A percentile compares a stretch with the other conserved stretches of the same genome.
phyloP scores from a whole-genome alignment of 2,329 filamentous ascomycete genomes.

The Arthrobotrys entomopaga region DNA sequence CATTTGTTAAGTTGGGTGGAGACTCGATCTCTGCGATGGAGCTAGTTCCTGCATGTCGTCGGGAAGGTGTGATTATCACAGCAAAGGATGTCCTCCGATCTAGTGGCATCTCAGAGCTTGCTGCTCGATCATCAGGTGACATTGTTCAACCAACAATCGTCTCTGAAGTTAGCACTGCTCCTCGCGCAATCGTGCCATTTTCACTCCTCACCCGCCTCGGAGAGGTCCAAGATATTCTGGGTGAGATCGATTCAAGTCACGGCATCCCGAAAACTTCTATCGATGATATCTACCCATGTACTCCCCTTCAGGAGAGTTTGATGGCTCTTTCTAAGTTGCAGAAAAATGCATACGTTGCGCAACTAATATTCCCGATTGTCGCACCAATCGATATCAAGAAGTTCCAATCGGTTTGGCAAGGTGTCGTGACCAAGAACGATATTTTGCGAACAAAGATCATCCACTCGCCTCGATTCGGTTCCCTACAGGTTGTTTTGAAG shows the following conservation, averaged over 20 bases:
- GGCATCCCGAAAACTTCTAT: conserved; percentile 60
- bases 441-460: neutral
- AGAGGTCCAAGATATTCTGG: neutral
- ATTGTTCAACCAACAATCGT: neutral
- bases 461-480: conserved; percentile 59
- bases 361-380: conserved; percentile 63
- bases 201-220: neutral
- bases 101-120: conserved; percentile 12
- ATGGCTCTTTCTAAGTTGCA: conserved; percentile 68
- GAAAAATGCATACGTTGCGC: conserved; percentile 67
- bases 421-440: neutral
- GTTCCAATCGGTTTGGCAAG: neutral
- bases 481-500: neutral
- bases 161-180: conserved; percentile 1
- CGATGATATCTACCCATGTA: conserved; percentile 69
- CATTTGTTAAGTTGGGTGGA: conserved; percentile 60
- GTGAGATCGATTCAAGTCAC: conserved; percentile 61
- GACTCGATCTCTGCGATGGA: conserved; percentile 58
- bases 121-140: conserved; percentile 9
- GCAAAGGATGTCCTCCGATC: conserved; percentile 16
- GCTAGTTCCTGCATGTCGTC: conserved; percentile 15
- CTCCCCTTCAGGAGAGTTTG: conserved; percentile 68
- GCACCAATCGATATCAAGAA: conserved; percentile 20
- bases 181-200: conserved; percentile 4
- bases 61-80: conserved; percentile 16